Evolutionary conservation across 371 early-diverging fungal species (phyloP).

Genomic region (Parasitella parasitica): DNA sequence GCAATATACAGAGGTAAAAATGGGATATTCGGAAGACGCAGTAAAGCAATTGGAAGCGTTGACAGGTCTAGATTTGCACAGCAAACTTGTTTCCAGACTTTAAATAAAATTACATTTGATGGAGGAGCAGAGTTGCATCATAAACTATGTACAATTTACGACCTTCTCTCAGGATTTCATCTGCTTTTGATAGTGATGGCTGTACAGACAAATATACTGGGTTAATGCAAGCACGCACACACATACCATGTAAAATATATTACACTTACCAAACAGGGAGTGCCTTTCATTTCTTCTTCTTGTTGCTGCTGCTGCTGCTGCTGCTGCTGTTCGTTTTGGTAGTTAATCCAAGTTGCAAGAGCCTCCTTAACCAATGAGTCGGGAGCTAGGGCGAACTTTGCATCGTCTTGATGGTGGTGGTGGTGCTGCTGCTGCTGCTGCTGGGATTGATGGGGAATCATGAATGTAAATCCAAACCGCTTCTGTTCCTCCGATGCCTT

Average conservation of each 20-base stretch:
- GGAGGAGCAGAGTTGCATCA: constrained; percentile 8
- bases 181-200: constrained; percentile 20
- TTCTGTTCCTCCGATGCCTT: constrained; percentile 2
- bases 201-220: neutral
- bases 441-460: neutral
- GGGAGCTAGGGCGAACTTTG: constrained; percentile 22
- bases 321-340: constrained; percentile 5
- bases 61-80: constrained; percentile 38
- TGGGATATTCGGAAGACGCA: constrained; percentile 62
- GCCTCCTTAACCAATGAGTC: constrained; percentile 28
- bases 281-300: constrained; percentile 5
- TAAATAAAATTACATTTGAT: constrained; percentile 2
- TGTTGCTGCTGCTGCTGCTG: too few species aligned
- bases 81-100: constrained; percentile 14
- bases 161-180: constrained; percentile 19
- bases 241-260: neutral
- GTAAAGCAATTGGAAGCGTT: constrained; percentile 49
- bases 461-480: constrained; percentile 24
- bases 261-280: constrained; percentile 2
- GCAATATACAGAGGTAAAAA: constrained; percentile 44
- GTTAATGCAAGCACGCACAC: neutral
- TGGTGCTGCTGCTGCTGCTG: neutral
- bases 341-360: constrained; percentile 17
- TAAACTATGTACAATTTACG: constrained; percentile 25
- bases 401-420: too few species aligned